phyloP scores from a whole-genome alignment of 73 alveolate species.

The Tetrahymena malaccensis region DNA sequence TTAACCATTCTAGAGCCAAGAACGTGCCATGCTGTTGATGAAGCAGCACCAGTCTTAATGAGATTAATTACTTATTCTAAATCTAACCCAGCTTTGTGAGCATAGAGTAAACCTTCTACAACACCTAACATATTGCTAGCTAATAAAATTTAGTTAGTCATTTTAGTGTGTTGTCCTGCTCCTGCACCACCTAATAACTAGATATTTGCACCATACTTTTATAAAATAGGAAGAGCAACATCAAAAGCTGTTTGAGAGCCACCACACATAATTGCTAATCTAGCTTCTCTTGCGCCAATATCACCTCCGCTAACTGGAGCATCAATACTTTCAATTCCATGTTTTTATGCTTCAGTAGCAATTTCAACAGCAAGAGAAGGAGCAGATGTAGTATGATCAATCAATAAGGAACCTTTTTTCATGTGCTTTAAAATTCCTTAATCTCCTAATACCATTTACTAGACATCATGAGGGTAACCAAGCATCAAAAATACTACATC shows the following conservation, averaged over 20 bases:
- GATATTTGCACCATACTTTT: conserved; percentile 59
- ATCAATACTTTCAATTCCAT: conserved; percentile 60
- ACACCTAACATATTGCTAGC: conserved; percentile 78
- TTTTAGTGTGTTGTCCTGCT: conserved; percentile 78
- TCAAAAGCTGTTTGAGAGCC: conserved; percentile 64
- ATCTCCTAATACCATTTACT: conserved; percentile 60
- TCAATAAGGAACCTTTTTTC: conserved; percentile 58
- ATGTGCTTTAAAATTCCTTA: conserved; percentile 69
- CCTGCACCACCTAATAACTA: conserved; percentile 75
- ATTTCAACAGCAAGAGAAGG: conserved; percentile 71
- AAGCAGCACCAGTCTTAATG: conserved; percentile 75
- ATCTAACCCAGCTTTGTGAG: conserved; percentile 75
- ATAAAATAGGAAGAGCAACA: conserved; percentile 30
- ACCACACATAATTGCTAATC: conserved; percentile 76
- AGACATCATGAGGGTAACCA: conserved; percentile 89
- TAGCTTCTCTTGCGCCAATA: conserved; percentile 82
- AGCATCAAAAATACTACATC: conserved; percentile 76
- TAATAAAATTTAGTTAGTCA: conserved; percentile 68
- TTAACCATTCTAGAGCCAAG: conserved; percentile 70
- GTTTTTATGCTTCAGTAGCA: conserved; percentile 36
- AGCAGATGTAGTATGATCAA: conserved; percentile 87
- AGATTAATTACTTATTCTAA: conserved; percentile 51
- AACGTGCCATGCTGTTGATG: conserved; percentile 52
- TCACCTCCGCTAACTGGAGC: conserved; percentile 95
- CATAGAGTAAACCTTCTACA: conserved; percentile 74